Percentiles rank a stretch among this genome's conserved stretches.
These are phyloP conservation scores for Oryza rufipogon DNA, from an alignment of 176 grass and related monocot genomes.

Conservation along the genomic window DNA sequence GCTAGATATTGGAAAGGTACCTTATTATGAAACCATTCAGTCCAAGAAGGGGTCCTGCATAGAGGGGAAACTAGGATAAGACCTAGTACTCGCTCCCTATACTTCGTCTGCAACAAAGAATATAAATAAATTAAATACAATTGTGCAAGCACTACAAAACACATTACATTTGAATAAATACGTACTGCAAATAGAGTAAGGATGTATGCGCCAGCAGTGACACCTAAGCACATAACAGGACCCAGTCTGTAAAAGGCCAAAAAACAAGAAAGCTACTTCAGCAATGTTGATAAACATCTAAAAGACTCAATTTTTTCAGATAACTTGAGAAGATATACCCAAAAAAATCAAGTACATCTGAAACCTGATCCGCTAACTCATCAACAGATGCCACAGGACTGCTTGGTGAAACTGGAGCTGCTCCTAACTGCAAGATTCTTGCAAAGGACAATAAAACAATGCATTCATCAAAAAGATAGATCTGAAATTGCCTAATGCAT, in stretches of 20 bases:
- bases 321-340: constrained; percentile 60
- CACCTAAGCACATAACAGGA: constrained; percentile 98
- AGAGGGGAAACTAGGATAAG: constrained; percentile 93
- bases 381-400: constrained; percentile 71
- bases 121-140: constrained; percentile 23
- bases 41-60: constrained; percentile 92
- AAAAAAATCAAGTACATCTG: constrained; percentile 90
- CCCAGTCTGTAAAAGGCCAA: constrained; percentile 57
- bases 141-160: constrained; percentile 19
- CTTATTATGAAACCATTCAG: constrained; percentile 95
- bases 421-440: constrained; percentile 81
- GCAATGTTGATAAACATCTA: neutral
- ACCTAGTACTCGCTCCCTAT: constrained; percentile 82
- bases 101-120: constrained; percentile 67
- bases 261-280: constrained; percentile 27
- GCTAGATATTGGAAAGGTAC: constrained; percentile 41
- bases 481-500: neutral
- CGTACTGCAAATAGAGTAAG: constrained; percentile 94
- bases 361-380: constrained; percentile 89
- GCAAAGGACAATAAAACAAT: constrained; percentile 38
- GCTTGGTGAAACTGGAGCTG: constrained; percentile 67
- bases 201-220: constrained; percentile 93
- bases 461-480: constrained; percentile 7
- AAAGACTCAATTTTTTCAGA: constrained; percentile 8
- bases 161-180: constrained; percentile 41